Base-by-base conservation (phyloP, 176 grass and related monocot species). In the Zizania latifolia region DNA sequence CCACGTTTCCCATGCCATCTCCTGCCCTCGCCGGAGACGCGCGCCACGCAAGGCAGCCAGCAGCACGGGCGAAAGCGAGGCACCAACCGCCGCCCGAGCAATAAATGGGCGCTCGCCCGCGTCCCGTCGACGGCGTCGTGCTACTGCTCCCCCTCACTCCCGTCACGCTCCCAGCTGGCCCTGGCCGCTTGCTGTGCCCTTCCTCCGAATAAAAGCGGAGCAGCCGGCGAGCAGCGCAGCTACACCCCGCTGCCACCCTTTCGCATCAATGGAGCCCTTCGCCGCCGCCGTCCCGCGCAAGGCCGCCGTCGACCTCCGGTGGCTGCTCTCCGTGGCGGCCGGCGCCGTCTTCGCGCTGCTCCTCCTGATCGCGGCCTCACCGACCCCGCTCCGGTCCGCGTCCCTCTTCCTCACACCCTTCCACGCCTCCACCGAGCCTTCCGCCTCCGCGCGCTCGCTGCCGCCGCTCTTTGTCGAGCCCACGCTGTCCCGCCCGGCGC, bases 391-490 rank as follows among this genome's bases (percentile, higher is more conserved):
- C 41, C 80, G 67, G 34, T 60, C 77, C 44, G 17, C 73, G 26
- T 70, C 77, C 0, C 45, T 64, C 55, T 59, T 75, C 65, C 45
- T 72, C 64, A 24, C 72, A 45, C 29, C 48, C 4, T 39, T 36
- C 3, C 10, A 14, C 38, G 4, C 62, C n/a, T 3, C 60, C 0
- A 19, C 63, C 21, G n/a, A n/a, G n/a, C 1, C 32, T 32, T 4
- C 73, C 19, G 0, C 76, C 9, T 12, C 71, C 63, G 3, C 65
- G 4, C 72, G 48, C 8, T 7, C 10, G 15, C 72, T 35, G 9
- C 45, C 73, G 0, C 48, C 85, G 29, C 78, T 85, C 43, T 96
- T 83, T 78, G 82, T 85, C 27, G 86, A 92, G 62, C 13, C 70
- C 29, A 22, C 46, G 70, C 89, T 96, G 26, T 71, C 76, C 14